Conservation (phyloP, 192 early-diverging fungal genomes). For the Lobosporangium transversale region DNA sequence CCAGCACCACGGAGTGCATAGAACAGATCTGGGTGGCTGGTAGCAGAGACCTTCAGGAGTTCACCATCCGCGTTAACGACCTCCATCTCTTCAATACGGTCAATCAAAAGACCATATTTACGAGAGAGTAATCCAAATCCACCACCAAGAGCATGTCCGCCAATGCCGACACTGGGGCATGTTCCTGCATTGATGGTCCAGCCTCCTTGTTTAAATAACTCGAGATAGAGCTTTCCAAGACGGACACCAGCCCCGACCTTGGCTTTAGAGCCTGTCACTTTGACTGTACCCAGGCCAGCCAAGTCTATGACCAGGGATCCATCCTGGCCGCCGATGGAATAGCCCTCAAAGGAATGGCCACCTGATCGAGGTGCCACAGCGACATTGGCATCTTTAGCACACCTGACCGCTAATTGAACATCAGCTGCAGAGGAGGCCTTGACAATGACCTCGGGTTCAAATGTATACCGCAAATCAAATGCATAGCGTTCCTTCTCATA, state of each 20-base stretch:
- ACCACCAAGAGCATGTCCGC: constrained; percentile 66
- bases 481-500: constrained; percentile 23
- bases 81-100: constrained; percentile 56
- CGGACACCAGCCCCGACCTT: constrained; percentile 62
- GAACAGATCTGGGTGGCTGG: constrained; percentile 64
- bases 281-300: constrained; percentile 41
- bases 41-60: constrained; percentile 50
- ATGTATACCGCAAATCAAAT: constrained; percentile 37
- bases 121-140: constrained; percentile 63
- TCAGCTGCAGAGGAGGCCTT: constrained; percentile 16
- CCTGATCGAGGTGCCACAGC: constrained; percentile 56
- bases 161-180: constrained; percentile 70
- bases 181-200: constrained; percentile 61
- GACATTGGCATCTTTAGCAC: constrained; percentile 35
- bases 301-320: constrained; percentile 63
- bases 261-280: constrained; percentile 31
- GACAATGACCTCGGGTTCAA: constrained; percentile 33
- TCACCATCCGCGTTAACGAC: constrained; percentile 61
- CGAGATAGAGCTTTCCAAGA: constrained; percentile 62
- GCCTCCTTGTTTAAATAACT: constrained; percentile 42
- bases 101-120: constrained; percentile 64
- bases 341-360: constrained; percentile 69
- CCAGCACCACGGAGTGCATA: constrained; percentile 73
- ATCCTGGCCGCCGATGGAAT: constrained; percentile 57
- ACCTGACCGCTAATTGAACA: constrained; percentile 49